phyloP scores from a whole-genome alignment of 208 protist species.

The Trypanosoma congolense region DNA sequence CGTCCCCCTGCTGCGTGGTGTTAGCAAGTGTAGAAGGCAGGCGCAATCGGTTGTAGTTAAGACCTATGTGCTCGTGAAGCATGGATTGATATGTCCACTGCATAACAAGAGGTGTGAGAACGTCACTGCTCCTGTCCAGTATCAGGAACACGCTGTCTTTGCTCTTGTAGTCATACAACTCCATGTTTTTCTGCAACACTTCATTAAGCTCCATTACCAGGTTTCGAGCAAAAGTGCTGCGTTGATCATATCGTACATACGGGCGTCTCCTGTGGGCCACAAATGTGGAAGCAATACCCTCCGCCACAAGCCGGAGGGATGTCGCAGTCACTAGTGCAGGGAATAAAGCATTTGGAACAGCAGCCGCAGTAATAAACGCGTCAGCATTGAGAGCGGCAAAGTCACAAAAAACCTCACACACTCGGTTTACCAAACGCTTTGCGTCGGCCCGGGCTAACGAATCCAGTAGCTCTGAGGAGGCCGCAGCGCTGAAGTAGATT shows the following conservation, averaged over 20 bases:
- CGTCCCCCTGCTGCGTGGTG: neutral
- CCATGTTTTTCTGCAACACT: conserved; percentile 68
- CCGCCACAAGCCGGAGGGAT: conserved; percentile 40
- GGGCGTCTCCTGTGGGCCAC: conserved; percentile 71
- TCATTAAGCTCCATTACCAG: conserved; percentile 69
- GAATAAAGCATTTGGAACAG: conserved; percentile 31
- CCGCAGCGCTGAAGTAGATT: conserved; percentile 90
- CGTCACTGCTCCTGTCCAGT: conserved; percentile 88
- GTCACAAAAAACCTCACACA: conserved; percentile 96
- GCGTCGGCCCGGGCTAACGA: conserved; percentile 93
- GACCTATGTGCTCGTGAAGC: conserved; percentile 96
- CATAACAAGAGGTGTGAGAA: conserved; percentile 95
- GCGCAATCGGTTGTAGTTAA: conserved; percentile 90
- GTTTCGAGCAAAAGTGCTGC: conserved; percentile 53
- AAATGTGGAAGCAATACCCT: conserved; percentile 72
- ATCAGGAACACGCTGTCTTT: conserved; percentile 68
- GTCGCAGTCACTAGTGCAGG: conserved; percentile 21
- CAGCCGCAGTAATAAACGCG: conserved; percentile 55
- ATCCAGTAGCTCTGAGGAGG: conserved; percentile 69
- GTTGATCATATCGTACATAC: conserved; percentile 63
- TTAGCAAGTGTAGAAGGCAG: conserved; percentile 29
- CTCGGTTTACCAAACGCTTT: conserved; percentile 77
- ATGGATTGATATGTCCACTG: conserved; percentile 99
- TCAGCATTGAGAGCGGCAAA: conserved; percentile 90
- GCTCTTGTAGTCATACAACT: conserved; percentile 84